phyloP scores from a whole-genome alignment of 306 rosid genomes.

The Crotalaria pallida region DNA sequence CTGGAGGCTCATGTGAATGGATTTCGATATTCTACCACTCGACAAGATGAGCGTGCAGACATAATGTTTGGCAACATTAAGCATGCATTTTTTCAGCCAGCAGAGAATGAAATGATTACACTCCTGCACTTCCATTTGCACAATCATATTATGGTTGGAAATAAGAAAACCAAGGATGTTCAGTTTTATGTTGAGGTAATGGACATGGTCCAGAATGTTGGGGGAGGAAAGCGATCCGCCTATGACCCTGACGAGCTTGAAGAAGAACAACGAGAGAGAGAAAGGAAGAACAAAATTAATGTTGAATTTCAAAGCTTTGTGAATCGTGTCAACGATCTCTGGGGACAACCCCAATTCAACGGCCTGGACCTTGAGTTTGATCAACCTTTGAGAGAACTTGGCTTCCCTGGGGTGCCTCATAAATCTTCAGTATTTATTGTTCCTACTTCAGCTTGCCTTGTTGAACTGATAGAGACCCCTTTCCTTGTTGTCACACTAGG shows the following conservation, averaged over 20 bases:
- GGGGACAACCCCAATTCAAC: conserved; percentile 86
- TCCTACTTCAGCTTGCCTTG: conserved; percentile 84
- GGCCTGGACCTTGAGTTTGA: conserved; percentile 89
- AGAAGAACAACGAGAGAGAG: conserved; percentile 95
- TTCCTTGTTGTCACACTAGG: conserved; percentile 78
- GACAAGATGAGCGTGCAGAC: conserved; percentile 85
- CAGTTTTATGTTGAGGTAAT: conserved; percentile 91
- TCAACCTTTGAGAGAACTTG: conserved; percentile 95
- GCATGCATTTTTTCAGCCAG: conserved; percentile 97
- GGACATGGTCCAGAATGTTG: conserved; percentile 88
- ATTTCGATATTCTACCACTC: conserved; percentile 80
- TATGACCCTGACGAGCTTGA: conserved; percentile 97
- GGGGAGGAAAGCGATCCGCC: conserved; percentile 85
- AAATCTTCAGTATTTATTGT: conserved; percentile 88
- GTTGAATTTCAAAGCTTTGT: conserved; percentile 82
- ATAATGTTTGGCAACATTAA: conserved; percentile 75
- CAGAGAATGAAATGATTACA: conserved; percentile 96
- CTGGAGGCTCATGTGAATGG: conserved; percentile 91
- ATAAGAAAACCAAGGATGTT: conserved; percentile 91
- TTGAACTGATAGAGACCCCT: conserved; percentile 87
- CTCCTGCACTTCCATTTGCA: conserved; percentile 90
- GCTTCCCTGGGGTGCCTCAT: conserved; percentile 91
- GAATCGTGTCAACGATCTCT: conserved; percentile 81
- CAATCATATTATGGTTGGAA: conserved; percentile 94
- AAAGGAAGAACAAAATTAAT: conserved; percentile 85